Conservation (phyloP, 1,284 basidiomycete genomes). For the Pterulicium gracile region DNA sequence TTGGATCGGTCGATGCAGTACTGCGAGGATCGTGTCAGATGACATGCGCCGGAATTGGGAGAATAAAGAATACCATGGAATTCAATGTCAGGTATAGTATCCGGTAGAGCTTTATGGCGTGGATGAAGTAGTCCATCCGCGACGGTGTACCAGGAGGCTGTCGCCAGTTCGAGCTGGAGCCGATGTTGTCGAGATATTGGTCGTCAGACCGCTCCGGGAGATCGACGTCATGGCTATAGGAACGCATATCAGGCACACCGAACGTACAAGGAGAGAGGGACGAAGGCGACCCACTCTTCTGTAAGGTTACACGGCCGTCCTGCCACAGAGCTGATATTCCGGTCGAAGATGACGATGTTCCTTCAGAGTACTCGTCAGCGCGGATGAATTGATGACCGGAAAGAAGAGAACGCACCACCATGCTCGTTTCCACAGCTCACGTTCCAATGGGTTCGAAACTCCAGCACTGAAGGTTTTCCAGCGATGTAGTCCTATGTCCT, state of each 20-base stretch:
- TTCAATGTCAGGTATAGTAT: constrained; percentile 55
- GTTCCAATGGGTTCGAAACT: constrained; percentile 28
- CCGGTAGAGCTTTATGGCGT: constrained; percentile 49
- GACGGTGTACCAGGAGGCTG: constrained; percentile 50
- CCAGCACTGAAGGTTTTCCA: constrained; percentile 28
- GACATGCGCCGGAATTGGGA: background rate
- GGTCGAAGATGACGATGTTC: constrained; percentile 32
- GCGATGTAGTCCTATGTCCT: constrained; percentile 20
- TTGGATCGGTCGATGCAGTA: constrained; percentile 69
- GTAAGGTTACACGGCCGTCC: constrained; percentile 52
- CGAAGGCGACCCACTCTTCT: constrained; percentile 29
- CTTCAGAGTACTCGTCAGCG: too few relatives aligned
- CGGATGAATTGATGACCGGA: too few relatives aligned
- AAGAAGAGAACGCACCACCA: constrained; percentile 19
- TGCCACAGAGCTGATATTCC: constrained; percentile 36
- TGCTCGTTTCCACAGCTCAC: constrained; percentile 67
- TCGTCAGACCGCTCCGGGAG: constrained; percentile 52
- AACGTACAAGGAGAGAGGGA: background rate
- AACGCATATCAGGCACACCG: background rate
- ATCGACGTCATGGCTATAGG: background rate
- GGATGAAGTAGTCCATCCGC: constrained; percentile 42
- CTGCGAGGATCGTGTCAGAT: constrained; percentile 19
- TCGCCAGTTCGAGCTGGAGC: constrained; percentile 37
- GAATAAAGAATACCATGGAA: constrained; percentile 42
- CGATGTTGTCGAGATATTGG: constrained; percentile 60